Evolutionary conservation across 2,329 filamentous ascomycete genomes (phyloP).

Genomic region (Lojkania enalia): DNA sequence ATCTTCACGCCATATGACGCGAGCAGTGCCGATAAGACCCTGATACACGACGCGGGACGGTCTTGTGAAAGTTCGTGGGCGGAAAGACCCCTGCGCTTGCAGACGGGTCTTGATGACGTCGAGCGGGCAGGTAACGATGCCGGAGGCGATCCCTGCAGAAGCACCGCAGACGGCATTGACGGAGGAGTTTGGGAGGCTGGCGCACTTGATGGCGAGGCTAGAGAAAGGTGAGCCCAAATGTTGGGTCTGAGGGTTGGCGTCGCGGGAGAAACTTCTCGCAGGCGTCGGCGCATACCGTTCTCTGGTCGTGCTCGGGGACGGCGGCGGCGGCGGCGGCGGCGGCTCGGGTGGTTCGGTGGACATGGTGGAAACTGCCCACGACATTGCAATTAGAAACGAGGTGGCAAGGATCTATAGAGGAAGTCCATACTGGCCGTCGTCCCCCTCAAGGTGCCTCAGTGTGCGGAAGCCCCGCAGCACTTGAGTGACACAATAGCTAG

Average conservation of each 20-base stretch:
- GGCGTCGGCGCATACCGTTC: constrained; percentile 41
- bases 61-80: constrained; percentile 54
- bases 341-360: constrained; percentile 38
- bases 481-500: constrained; percentile 46
- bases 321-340: constrained; percentile 42
- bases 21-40: constrained; percentile 83
- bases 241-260: constrained; percentile 22
- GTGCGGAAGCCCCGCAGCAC: constrained; percentile 50
- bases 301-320: constrained; percentile 38
- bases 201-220: constrained; percentile 45
- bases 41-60: constrained; percentile 69
- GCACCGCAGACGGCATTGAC: constrained; percentile 87
- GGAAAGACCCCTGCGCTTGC: constrained; percentile 89
- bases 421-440: constrained; percentile 43
- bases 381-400: constrained; percentile 23
- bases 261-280: constrained; percentile 19
- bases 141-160: constrained; percentile 86
- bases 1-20: constrained; percentile 83
- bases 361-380: constrained; percentile 39
- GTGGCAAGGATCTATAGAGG: constrained; percentile 4
- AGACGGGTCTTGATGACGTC: constrained; percentile 99
- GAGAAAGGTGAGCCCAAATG: constrained; percentile 31
- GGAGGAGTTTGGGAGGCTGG: constrained; percentile 57
- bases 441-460: constrained; percentile 44
- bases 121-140: constrained; percentile 91